Evolutionary conservation across 208 protist species (phyloP), one percentile per base, ranked within the genome.

Genomic region (Acanthamoeba sp.): DNA sequence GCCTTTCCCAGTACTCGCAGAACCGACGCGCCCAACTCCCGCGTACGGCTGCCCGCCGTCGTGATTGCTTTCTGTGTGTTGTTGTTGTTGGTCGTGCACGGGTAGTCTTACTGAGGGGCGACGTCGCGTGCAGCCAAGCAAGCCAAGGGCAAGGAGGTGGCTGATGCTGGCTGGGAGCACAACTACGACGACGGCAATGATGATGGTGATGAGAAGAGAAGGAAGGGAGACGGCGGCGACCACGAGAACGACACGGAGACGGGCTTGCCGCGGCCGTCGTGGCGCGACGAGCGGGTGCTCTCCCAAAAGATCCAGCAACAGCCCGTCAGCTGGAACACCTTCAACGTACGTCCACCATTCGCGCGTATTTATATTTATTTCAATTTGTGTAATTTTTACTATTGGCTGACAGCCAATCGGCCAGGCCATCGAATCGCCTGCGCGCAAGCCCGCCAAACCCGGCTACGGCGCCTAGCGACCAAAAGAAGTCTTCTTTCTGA

Each of bases 271-370:
- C 36, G 32, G 69, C 52, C 84, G 42, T 69, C 48, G 22, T 59
- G 57, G 84, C 84, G 57, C 7, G 34, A 66, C n/a, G 50, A 90
- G 20, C 32, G 45, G 20, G 10, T 71, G 6, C 18, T 27, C 18
- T 90, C 48, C 29, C 84, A 90, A 38, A 90, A 40, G 84, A 40
- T 71, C 7, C 84, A 62, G 36, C 48, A 4, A n/a, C 24, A 90
- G 84, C 34, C 76, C 24, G 76, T 84, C 42, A 55, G 27, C 29
- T 84, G 76, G 76, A 55, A 84, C 76, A 84, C 76, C 24, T 84
- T 84, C 84, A 66, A 38, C 48, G 57, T 71, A 90, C 6, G 48
- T 52, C 14, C 12, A 9, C 6, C 45, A 48, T 0, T 52, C 6
- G 9, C 48, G 12, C 45, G 7, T 3, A 16, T 50, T 50, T 50